Evolutionary conservation across 139 green algal species (phyloP).

Genomic region (Coelastrella sp.): DNA sequence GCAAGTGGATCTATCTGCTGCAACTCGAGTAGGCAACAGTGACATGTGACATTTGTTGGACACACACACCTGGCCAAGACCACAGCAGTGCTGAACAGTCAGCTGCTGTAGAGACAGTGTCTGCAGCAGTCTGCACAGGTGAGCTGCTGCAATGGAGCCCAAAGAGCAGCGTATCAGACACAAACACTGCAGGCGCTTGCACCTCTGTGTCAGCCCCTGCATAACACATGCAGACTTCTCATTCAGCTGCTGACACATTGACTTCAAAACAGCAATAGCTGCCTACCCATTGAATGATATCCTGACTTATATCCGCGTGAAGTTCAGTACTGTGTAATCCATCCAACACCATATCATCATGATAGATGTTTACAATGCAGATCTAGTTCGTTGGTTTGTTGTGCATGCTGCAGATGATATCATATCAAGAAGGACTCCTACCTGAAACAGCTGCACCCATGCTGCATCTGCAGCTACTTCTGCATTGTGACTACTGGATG

Average conservation of each 20-base stretch:
- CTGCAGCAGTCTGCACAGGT: slow-evolving; percentile 1
- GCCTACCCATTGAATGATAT: too few relatives aligned
- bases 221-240: background rate
- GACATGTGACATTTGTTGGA: background rate
- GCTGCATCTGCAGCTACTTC: slow-evolving; percentile 1
- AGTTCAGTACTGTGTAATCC: too few relatives aligned
- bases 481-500: background rate
- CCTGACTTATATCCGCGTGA: too few relatives aligned
- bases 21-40: too few relatives aligned
- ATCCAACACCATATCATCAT: background rate
- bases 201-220: background rate
- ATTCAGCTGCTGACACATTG: too few relatives aligned
- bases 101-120: background rate
- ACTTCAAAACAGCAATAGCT: too few relatives aligned
- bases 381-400: too few relatives aligned
- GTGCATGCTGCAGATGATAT: too few relatives aligned
- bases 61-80: background rate
- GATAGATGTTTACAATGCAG: too few relatives aligned
- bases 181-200: background rate
- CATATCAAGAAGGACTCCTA: too few relatives aligned
- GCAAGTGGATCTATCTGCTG: too few relatives aligned
- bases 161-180: background rate
- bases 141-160: background rate
- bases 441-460: slow-evolving; percentile 7
- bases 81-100: background rate